Base-by-base conservation (phyloP, 768 basidiomycete genomes). In the Calocybe gangraenosa region DNA sequence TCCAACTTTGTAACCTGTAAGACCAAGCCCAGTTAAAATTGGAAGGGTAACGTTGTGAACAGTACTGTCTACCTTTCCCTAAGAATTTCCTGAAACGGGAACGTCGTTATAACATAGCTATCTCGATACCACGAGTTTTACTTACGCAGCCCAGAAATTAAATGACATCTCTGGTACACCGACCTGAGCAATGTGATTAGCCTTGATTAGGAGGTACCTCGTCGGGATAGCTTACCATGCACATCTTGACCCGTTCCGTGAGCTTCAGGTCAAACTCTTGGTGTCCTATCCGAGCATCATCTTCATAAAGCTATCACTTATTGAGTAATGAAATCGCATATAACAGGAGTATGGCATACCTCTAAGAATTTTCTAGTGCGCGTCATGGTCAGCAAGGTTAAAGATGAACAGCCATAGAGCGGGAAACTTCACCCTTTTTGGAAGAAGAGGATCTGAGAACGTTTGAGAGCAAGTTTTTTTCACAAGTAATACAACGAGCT, bases 101-200 rank as follows among this genome's bases (percentile, higher is more conserved):
- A 19, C 15, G 15, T 50, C 48, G 43, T 41, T 14, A 5, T 19
- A 7, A 34, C 44, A 40, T 19, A 47, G 19, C 9, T 13, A 38
- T 36, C 6, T 14, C 23, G 28, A 33, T 38, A 23, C 1, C 42
- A 17, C 33, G 20, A 33, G 15, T 19, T 33, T 33, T 6, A 75
- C 82, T 69, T 64, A 88, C 82, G 88, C 87, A 14, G 87, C 87
- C 90, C 89, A 94, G 57, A 87, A 86, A 57, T 94, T 92, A 66
- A 99, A 94, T 2, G 84, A 82, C 66, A 78, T 82, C 59, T 98
- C 96, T 0, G 96, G 96, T 5, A 98, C 94, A 30, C 96, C 96
- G 42, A 95, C 90, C 90, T 92, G 6, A 5, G 7, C 18, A 45
- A 23, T 25, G 25, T 38, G 34, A 22, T 30, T 34, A 35, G 33